Base-by-base conservation (phyloP, 495 filamentous ascomycete species). In the Aspergillus saccharolyticus region DNA sequence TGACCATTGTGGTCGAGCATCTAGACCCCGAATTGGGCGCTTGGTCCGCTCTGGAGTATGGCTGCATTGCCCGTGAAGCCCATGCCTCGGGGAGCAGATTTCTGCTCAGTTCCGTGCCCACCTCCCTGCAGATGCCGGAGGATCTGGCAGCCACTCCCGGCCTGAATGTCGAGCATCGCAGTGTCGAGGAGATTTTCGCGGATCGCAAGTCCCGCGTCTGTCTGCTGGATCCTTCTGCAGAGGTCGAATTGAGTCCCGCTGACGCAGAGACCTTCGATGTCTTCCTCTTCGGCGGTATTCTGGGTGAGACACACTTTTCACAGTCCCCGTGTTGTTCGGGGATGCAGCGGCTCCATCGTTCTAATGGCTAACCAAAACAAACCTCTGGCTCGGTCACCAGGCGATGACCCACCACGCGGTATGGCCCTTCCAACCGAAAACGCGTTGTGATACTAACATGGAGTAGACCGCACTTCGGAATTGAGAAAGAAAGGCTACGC, bases 341-440 rank as follows among this genome's bases (percentile, higher is more conserved):
- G 58, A 28, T 33, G 9, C 33, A 20, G 44, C 22, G 30, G 14
- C 49, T 22, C 44, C 16, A 33, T 42, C 53, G n/a, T 52, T 42
- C 24, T 12, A 28, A 16, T 24, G 50, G 56, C 60, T 65, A 25
- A 65, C 56, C 56, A 43, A 53, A 52, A 55, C 22, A 43, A 55
- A 43, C 63, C 50, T 8, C 9, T 52, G 7, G 33, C 14, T 39
- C 33, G 45, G 15, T 42, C 17, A 50, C 43, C 63, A 95, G 92
- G 94, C 43, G 94, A 98, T 74, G 91, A 98, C 67, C 94, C 94
- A 52, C 94, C 94, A 43, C 77, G 93, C 80, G 93, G 93, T 94
- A 85, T 64, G 80, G 73, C 44, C 42, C 12, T 21, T 9, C 2
- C 1, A 4, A 14, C 20, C 18, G 20, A 20, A 17, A 22, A 28